Evolutionary conservation across 768 basidiomycete species (phyloP), one percentile per base, ranked within the genome.

Genomic region (Pleurotus cornucopiae): DNA sequence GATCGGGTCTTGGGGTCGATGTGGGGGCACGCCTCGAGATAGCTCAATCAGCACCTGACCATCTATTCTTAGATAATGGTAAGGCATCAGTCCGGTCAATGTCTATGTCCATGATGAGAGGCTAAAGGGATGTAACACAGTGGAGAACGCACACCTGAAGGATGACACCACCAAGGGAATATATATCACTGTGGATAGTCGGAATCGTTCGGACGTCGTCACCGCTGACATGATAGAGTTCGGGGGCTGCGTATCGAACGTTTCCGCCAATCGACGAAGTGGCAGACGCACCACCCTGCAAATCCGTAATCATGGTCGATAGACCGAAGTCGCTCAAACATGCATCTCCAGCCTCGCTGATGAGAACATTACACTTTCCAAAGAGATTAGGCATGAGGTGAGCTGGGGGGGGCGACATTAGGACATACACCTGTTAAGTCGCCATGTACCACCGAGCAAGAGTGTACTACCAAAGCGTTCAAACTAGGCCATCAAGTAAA

Each of bases 311-410:
- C 20, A 73, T 61, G 7, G 60, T 61, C 13, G 69, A 67, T 13
- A 76, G 62, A 7, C 73, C 73, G 18, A 73, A 74, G 61, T 74
- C 75, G n/a, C 66, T 67, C 7, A 75, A 62, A 47, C 64, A 66
- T 0, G 69, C 69, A 39, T 62, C 64, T 18, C 63, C 62, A 2
- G 66, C 59, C 2, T 66, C 60, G 53, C 72, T 64, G 51, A 75
- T 67, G 16, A 75, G 62, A 5, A 75, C 60, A 57, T 76, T 74
- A 2, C 61, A 66, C 74, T 74, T 44, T 4, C 41, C 12, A 37
- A 5, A 37, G 1, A 25, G 16, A 20, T 38, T 30, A 30, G 54
- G 13, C 57, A 23, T 39, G 14, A 41, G 3, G 9, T 18, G 47
- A 9, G 34, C 2, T 20, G 20, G 2, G 26, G 25, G 25, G 26